A percentile compares a stretch with the other conserved stretches of the same genome.
Conservation (phyloP, 768 basidiomycete genomes). For the Leucocoprinus birnbaumii region DNA sequence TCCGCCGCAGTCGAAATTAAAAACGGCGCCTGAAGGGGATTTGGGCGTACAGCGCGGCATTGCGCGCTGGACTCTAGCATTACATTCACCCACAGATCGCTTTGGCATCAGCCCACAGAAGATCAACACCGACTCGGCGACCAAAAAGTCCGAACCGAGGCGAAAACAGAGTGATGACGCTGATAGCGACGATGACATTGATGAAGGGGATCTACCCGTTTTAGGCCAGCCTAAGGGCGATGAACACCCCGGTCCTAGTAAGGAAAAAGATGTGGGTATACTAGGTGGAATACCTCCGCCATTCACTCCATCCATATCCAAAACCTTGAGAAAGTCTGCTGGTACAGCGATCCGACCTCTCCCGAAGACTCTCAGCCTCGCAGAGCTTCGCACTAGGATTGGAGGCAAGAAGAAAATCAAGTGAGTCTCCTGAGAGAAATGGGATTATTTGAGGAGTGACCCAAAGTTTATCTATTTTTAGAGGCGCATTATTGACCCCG, state of each 20-base stretch:
- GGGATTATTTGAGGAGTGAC: slow-evolving; percentile 12
- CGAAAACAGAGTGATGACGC: background rate
- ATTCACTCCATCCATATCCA: slow-evolving; percentile 69
- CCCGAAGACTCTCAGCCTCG: slow-evolving; percentile 57
- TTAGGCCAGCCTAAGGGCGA: slow-evolving; percentile 12
- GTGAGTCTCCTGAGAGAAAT: slow-evolving; percentile 34
- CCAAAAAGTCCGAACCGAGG: slow-evolving; percentile 12
- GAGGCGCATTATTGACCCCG: slow-evolving; percentile 73
- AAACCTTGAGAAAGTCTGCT: slow-evolving; percentile 40
- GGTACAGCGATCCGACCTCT: slow-evolving; percentile 32
- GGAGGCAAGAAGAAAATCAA: slow-evolving; percentile 72
- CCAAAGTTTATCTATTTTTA: slow-evolving; percentile 22
- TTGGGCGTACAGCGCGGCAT: slow-evolving; percentile 81
- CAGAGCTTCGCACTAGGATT: slow-evolving; percentile 56
- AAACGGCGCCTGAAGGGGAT: slow-evolving; percentile 50
- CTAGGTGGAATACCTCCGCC: slow-evolving; percentile 44
- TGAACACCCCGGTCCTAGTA: slow-evolving; percentile 13
- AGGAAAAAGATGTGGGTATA: slow-evolving; percentile 9
- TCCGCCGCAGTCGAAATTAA: background rate
- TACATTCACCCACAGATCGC: slow-evolving; percentile 49
- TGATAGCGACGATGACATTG: slow-evolving; percentile 20
- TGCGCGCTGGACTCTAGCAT: slow-evolving; percentile 63
- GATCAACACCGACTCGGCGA: slow-evolving; percentile 19
- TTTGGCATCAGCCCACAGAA: slow-evolving; percentile 53
- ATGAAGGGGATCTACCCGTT: slow-evolving; percentile 30